phyloP scores from a whole-genome alignment of 2,329 filamentous ascomycete genomes.

The Aspergillus sp. region DNA sequence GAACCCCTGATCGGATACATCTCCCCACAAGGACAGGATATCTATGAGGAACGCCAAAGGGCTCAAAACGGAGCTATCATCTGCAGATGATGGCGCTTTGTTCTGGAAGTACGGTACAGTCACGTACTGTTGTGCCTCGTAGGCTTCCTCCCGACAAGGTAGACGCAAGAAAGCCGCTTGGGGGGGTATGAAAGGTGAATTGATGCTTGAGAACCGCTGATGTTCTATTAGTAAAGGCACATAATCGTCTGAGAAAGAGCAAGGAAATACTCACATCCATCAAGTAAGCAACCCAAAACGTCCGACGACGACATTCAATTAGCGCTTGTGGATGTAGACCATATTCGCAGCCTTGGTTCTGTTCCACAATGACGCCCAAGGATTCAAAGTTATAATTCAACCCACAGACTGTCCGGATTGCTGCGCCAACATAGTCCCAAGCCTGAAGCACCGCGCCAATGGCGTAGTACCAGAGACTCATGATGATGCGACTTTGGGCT shows the following conservation, averaged over 20 bases:
- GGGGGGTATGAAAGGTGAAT: conserved; percentile 51
- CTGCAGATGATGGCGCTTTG: conserved; percentile 26
- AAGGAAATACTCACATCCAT: conserved; percentile 50
- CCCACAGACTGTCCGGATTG: conserved; percentile 53
- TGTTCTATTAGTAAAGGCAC: conserved; percentile 7
- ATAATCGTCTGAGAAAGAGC: neutral
- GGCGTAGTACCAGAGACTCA: conserved; percentile 61
- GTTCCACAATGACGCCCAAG: conserved; percentile 42
- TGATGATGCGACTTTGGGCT: conserved; percentile 60
- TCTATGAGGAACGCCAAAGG: conserved; percentile 57
- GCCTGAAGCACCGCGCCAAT: conserved; percentile 53
- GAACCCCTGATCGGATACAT: conserved; percentile 55
- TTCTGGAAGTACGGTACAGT: conserved; percentile 57
- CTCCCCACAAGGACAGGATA: conserved; percentile 59
- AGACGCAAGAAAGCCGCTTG: conserved; percentile 62
- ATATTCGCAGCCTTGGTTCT: conserved; percentile 47
- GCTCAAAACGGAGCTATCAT: conserved; percentile 37
- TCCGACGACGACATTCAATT: conserved; percentile 61
- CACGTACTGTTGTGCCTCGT: conserved; percentile 54
- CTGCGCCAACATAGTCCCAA: conserved; percentile 58
- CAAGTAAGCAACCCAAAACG: conserved; percentile 65
- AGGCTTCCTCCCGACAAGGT: conserved; percentile 55
- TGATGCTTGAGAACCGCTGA: conserved; percentile 55
- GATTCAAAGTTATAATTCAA: conserved; percentile 60
- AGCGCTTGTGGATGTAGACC: conserved; percentile 52